Base-by-base conservation (phyloP, 306 rosid genomes). In the Dalbergia cultrata region DNA sequence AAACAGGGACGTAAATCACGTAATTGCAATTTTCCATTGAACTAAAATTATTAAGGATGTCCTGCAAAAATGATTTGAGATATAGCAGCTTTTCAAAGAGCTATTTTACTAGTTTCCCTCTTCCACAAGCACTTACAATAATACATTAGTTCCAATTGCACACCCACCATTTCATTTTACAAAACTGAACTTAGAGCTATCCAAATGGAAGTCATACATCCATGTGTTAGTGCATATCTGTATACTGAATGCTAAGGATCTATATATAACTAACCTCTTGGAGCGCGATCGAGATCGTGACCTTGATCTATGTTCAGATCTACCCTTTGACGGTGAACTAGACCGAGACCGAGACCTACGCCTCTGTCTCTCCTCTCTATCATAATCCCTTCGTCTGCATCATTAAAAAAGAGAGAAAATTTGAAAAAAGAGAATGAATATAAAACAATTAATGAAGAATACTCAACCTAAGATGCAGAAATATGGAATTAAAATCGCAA, bases 231-330 rank as follows among this genome's bases (percentile, higher is more conserved):
- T 37, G 37, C 60, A 74, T 52, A 17, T 52, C 44, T 68, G 43
- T n/a, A 37, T 6, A 56, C 14, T 41, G 37, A 59, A 65, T 66
- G 17, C 21, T 57, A 39, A 75, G 41, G 11, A 65, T 65, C 69
- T 21, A 45, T 13, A 18, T 5, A 71, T 13, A 74, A 35, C 63
- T 65, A 77, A 95, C 99, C 99, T 95, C 89, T 95, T 95, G 21
- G 98, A 95, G 60, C 97, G 97, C n/a, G 98, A 89, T 7, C 97
- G 97, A 31, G 98, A 92, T 7, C 95, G 94, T 1, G 99, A 93
- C 76, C 91, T 86, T 26, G 99, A 92, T 66, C 84, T 86, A 77
- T 81, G 99, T 83, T 93, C 97, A 69, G 97, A 89, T 79, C 87
- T 90, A 77, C 82, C 94, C 81, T 44, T 76, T 18, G 95, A 82